Evolutionary conservation across 164 flowering plant species (phyloP).

Genomic region (Pachysandra terminalis): DNA sequence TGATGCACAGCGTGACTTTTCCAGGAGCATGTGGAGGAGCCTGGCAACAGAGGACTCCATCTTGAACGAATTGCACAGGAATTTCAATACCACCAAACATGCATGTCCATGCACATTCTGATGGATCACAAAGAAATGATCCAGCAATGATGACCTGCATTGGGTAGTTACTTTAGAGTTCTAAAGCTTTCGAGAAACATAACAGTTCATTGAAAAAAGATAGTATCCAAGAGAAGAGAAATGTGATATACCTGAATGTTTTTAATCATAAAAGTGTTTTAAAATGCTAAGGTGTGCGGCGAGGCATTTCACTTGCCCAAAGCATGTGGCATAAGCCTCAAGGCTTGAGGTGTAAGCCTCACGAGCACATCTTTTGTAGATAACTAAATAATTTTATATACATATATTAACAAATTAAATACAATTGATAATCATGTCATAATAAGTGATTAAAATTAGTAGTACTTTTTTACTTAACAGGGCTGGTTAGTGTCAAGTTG

Average conservation of each 20-base stretch:
- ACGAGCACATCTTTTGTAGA: too few species aligned
- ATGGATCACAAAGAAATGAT: conserved; percentile 79
- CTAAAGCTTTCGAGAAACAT: background rate
- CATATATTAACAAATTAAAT: too few species aligned
- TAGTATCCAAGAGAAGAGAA: background rate
- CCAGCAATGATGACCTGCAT: conserved; percentile 89
- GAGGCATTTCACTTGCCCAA: too few species aligned
- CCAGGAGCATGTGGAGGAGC: conserved; percentile 75
- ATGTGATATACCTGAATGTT: background rate
- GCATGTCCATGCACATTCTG: conserved; percentile 64
- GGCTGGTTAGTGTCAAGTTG: too few species aligned
- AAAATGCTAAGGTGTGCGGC: too few species aligned
- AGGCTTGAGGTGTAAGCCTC: too few species aligned
- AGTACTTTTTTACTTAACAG: too few species aligned
- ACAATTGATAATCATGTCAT: too few species aligned
- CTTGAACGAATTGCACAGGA: conserved; percentile 70
- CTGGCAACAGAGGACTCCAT: conserved; percentile 75
- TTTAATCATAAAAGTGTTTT: too few species aligned
- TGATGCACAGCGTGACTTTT: conserved; percentile 71
- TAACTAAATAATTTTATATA: too few species aligned
- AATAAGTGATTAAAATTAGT: too few species aligned
- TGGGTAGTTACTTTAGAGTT: conserved; percentile 11
- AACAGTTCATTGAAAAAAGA: background rate
- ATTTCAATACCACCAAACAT: conserved; percentile 94
- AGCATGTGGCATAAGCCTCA: too few species aligned